These are phyloP conservation scores for Guadua angustifolia DNA, from an alignment of 176 grass and related monocot species.

Conservation along the genomic window DNA sequence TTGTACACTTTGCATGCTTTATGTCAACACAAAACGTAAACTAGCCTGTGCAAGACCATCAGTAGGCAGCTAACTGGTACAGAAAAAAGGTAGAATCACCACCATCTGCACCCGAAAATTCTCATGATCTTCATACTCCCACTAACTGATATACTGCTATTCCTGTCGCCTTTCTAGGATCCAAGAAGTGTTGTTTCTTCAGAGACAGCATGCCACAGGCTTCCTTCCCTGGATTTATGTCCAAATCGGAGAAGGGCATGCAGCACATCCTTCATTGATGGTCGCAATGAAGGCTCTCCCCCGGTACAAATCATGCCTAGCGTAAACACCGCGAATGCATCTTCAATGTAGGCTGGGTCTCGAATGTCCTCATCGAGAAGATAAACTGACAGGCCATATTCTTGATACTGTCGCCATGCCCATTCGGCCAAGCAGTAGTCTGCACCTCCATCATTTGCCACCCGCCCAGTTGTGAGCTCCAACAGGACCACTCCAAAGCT, in stretches of 20 bases:
- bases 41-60: not conserved
- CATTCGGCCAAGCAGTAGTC: conserved; percentile 59
- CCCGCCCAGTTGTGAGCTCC: conserved; percentile 61
- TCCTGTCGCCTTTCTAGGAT: conserved; percentile 23
- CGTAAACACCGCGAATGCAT: conserved; percentile 53
- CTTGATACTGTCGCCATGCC: conserved; percentile 43
- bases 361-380: conserved; percentile 51
- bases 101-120: not conserved
- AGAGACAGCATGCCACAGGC: not conserved
- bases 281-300: conserved; percentile 37
- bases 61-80: not conserved
- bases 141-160: not conserved
- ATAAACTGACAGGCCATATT: conserved; percentile 37
- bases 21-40: not conserved
- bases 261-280: conserved; percentile 68
- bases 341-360: conserved; percentile 47
- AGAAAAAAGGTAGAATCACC: not conserved
- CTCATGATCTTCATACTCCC: not conserved
- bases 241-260: conserved; percentile 40
- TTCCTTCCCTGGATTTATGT: conserved; percentile 1
- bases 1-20: conserved; percentile 3
- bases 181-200: conserved; percentile 29
- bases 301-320: conserved; percentile 62
- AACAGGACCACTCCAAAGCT: conserved; percentile 80
- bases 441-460: conserved; percentile 53